Evolutionary conservation across 73 alveolate species (phyloP), one percentile per base, ranked within the genome.

Genomic region (Effrenium voratum): DNA sequence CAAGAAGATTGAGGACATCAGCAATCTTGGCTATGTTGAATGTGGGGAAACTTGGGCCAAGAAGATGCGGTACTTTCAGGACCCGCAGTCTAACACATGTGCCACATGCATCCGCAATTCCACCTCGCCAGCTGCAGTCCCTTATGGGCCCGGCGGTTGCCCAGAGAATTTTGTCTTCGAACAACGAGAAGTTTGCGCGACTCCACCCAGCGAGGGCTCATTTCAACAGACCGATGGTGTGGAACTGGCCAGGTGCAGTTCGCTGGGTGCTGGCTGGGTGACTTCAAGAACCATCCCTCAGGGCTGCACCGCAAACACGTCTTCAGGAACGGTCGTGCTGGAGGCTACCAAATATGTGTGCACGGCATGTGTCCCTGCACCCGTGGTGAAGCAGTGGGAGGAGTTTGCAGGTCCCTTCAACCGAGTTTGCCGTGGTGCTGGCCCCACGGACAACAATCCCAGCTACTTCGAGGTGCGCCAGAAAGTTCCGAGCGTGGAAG

Each of bases 401-500:
- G 66, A 46, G 92, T 82, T 82, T 82, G 92, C 92, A 0, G 92
- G 92, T 41, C 92, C 92, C 38, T 50, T 49, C 47, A 82, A 82
- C 16, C 92, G 92, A 1, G 92, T 41, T 47, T 82, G 92, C 43
- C 92, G 92, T 45, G 92, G 92, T 8, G 92, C 66, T n/a, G 92
- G 75, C 92, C 92, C 44, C 73, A 52, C 73, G 32, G 75, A 50
- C 73, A 82, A 50, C 50, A 50, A 47, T 34, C 76, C 92, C 8
- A 75, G 45, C 40, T 47, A 82, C 76, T 82, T 30, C 38, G 92
- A 82, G n/a, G 36, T n/a, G 75, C 92, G 15, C 15, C 75, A n/a
- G 50, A 49, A 49, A 3, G 36, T 82, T 36, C 44, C 72, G 22
- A 12, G 26, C 55, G 8, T 82, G 76, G 76, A 82, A 49, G 72